Conservation (phyloP, 805 yeast species). For the Novakomyces olei region DNA sequence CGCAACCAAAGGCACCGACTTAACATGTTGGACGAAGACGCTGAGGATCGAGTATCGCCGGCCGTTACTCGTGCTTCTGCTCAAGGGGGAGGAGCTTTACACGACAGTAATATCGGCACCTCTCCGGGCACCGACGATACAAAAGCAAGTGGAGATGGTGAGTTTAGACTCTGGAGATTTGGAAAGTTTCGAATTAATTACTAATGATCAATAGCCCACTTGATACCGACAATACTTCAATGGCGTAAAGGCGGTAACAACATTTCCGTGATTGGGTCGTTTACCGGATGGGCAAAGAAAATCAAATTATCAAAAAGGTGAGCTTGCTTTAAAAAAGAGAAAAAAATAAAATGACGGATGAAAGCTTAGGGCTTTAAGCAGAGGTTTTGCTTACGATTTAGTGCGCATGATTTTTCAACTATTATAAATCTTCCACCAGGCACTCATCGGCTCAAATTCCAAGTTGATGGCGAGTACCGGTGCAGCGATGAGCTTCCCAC, state of each 20-base stretch:
- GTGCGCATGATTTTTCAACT: slow-evolving; percentile 28
- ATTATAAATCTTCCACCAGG: slow-evolving; percentile 69
- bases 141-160: too few relatives aligned
- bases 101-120: too few relatives aligned
- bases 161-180: too few relatives aligned
- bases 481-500: slow-evolving; percentile 81
- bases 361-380: too few relatives aligned
- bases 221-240: slow-evolving; percentile 39
- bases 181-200: too few relatives aligned
- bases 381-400: neutral
- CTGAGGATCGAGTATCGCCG: too few relatives aligned
- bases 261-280: slow-evolving; percentile 91
- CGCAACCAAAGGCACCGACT: too few relatives aligned
- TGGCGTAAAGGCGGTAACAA: slow-evolving; percentile 96
- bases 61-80: too few relatives aligned
- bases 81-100: too few relatives aligned
- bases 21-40: too few relatives aligned
- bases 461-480: slow-evolving; percentile 78
- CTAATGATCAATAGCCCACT: slow-evolving; percentile 6
- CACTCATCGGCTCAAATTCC: slow-evolving; percentile 80
- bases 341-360: neutral
- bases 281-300: slow-evolving; percentile 97
- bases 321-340: neutral
- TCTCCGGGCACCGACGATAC: too few relatives aligned
- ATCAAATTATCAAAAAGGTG: slow-evolving; percentile 34